Base-by-base conservation (phyloP, 257 asterid species). In the Osmanthus fragrans region DNA sequence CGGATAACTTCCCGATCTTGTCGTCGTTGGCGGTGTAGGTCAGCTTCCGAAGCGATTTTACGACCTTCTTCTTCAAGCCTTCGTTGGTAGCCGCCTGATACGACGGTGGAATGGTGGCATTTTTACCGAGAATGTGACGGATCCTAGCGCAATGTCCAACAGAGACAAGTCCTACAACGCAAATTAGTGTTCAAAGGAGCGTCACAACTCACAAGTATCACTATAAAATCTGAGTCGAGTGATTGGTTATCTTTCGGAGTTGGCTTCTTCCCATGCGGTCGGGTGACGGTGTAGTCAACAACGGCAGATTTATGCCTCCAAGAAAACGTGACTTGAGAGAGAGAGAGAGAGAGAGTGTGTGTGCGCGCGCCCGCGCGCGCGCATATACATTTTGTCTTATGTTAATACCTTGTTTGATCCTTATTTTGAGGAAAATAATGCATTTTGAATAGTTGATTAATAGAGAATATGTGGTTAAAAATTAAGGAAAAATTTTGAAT, bases 11-110 rank as follows among this genome's bases (percentile, higher is more conserved):
- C 56, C 56, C 56, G 56, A 47, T 15, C n/a, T 47, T 29, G 77
- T 65, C 32, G 49, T 27, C 4, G 47, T 74, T 32, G 30, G 73
- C 2, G 67, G 77, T 82, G 81, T 54, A 82, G 0, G 71, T 84
- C 73, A 65, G 80, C 70, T 82, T 87, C 4, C 88, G 88, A 45
- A 87, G 73, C 1, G 87, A 54, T 23, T 81, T 79, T 19, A 87
- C 74, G 4, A 79, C 74, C 51, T 87, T 84, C 76, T 87, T 87
- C 73, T 82, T 84, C 30, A 87, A 7, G 0, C 88, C 88, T 70
- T 56, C 84, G 42, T 86, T 86, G 64, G 85, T 77, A 51, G 77
- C 30, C n/a, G 75, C 78, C 2, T 49, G 60, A 5, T 23, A 49
- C 5, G 23, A 18, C 23, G 60, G n/a, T 23, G 21, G 8, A 18